phyloP scores from a whole-genome alignment of 2,329 filamentous ascomycete species.

The Aureobasidium zeae region DNA sequence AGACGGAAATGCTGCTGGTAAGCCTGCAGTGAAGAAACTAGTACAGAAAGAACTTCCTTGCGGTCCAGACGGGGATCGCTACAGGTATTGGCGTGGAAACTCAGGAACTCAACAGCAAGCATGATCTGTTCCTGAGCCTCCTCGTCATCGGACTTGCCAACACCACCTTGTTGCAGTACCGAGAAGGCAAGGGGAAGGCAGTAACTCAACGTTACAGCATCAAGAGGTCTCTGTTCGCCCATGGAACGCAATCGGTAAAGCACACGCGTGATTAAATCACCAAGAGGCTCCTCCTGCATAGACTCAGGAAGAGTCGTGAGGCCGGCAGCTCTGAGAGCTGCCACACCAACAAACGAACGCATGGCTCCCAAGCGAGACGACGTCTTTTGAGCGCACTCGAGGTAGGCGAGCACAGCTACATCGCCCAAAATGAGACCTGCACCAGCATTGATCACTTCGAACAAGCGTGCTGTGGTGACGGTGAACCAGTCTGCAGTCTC shows the following conservation, averaged over 20 bases:
- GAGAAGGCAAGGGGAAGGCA: slow-evolving; percentile 72
- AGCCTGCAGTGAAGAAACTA: slow-evolving; percentile 75
- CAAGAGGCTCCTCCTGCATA: slow-evolving; percentile 69
- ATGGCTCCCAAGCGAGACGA: slow-evolving; percentile 65
- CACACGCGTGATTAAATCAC: slow-evolving; percentile 71
- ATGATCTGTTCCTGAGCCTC: slow-evolving; percentile 85
- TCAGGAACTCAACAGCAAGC: slow-evolving; percentile 76
- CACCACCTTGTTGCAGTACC: slow-evolving; percentile 68
- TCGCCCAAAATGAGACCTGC: slow-evolving; percentile 75
- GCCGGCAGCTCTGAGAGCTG: slow-evolving; percentile 70
- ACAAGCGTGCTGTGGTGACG: slow-evolving; percentile 62
- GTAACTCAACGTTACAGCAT: slow-evolving; percentile 79
- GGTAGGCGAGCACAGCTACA: slow-evolving; percentile 65
- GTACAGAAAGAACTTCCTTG: slow-evolving; percentile 57
- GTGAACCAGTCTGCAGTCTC: slow-evolving; percentile 85
- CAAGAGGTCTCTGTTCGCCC: slow-evolving; percentile 88
- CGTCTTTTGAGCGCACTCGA: slow-evolving; percentile 68
- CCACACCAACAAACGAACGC: slow-evolving; percentile 76
- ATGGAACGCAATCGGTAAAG: slow-evolving; percentile 85
- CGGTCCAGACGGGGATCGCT: slow-evolving; percentile 68
- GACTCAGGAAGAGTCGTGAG: slow-evolving; percentile 63
- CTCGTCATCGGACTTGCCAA: slow-evolving; percentile 57
- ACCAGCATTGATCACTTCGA: slow-evolving; percentile 68
- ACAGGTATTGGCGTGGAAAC: slow-evolving; percentile 77
- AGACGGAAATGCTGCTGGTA: slow-evolving; percentile 93